Conservation (phyloP, 352 stramenopile species). For the Globisporangium camurandrum region DNA sequence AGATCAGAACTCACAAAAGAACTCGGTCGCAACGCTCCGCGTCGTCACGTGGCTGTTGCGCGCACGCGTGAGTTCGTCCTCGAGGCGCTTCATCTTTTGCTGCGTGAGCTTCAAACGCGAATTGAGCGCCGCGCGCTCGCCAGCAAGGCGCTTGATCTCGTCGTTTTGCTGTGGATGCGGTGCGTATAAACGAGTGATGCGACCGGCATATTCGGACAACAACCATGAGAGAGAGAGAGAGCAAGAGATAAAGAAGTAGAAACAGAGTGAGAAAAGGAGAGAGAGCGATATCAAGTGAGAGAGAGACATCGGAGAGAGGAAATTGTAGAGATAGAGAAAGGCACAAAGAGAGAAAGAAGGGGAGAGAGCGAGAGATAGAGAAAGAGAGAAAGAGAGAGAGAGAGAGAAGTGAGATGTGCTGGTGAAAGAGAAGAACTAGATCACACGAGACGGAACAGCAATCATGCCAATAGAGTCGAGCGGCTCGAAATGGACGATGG, state of each 20-base stretch:
- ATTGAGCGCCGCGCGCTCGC: conserved; percentile 35
- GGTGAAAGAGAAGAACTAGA: no score
- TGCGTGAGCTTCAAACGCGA: conserved; percentile 42
- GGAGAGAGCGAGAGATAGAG: neutral
- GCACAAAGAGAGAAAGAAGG: neutral
- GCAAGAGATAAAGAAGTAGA: neutral
- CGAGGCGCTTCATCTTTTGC: conserved; percentile 43
- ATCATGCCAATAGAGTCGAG: no score
- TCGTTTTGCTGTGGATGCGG: conserved; percentile 31
- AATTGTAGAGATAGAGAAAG: neutral
- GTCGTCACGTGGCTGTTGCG: conserved; percentile 33
- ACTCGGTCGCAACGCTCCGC: conserved; percentile 47
- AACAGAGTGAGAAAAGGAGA: conserved; percentile 1
- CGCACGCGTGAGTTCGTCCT: conserved; percentile 48
- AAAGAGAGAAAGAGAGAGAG: neutral
- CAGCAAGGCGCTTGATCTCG: conserved; percentile 44
- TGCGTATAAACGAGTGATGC: conserved; percentile 1
- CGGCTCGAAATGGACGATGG: no score
- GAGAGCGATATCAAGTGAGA: neutral
- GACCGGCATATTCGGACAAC: no score
- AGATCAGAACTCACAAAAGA: conserved; percentile 64
- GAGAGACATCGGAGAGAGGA: neutral
- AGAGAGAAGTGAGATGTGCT: no score
- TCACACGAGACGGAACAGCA: no score
- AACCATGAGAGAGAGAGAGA: conserved; percentile 4